phyloP scores from a whole-genome alignment of 306 rosid genomes.

The Cajanus cajan region DNA sequence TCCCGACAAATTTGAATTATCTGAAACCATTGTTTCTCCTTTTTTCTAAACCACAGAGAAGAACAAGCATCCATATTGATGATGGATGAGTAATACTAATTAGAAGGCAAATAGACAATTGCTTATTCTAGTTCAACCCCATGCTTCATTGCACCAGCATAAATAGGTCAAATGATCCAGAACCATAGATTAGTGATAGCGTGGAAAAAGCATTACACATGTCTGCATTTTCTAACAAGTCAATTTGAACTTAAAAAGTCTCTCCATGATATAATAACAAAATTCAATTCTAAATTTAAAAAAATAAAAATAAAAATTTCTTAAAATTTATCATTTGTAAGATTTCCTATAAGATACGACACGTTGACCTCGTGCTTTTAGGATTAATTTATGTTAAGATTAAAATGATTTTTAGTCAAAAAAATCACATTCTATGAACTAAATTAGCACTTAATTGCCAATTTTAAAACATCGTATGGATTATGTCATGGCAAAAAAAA shows the following conservation, averaged over 20 bases:
- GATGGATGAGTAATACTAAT: neutral
- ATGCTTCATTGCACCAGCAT: conserved; percentile 1
- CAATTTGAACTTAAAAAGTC: neutral
- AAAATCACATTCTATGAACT: too few relatives aligned
- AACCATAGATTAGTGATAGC: neutral
- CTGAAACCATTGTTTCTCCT: neutral
- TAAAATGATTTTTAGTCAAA: too few relatives aligned
- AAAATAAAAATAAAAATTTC: neutral
- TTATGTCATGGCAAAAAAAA: too few relatives aligned
- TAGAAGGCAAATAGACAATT: neutral
- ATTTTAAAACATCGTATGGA: too few relatives aligned
- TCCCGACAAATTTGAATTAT: conserved; percentile 21
- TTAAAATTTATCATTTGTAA: neutral
- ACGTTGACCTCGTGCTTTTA: too few relatives aligned
- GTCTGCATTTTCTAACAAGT: conserved; percentile 9
- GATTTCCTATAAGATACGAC: too few relatives aligned
- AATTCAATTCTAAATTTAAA: neutral
- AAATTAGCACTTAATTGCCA: too few relatives aligned
- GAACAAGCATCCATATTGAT: neutral
- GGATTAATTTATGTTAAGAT: too few relatives aligned
- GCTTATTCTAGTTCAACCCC: conserved; percentile 7
- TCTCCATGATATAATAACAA: neutral
- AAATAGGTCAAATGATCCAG: neutral
- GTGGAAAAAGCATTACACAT: neutral
- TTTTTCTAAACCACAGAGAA: conserved; percentile 27